These are phyloP conservation scores for Fonsecaea pugnacius DNA, from an alignment of 2,329 filamentous ascomycete genomes.

Conservation along the genomic window DNA sequence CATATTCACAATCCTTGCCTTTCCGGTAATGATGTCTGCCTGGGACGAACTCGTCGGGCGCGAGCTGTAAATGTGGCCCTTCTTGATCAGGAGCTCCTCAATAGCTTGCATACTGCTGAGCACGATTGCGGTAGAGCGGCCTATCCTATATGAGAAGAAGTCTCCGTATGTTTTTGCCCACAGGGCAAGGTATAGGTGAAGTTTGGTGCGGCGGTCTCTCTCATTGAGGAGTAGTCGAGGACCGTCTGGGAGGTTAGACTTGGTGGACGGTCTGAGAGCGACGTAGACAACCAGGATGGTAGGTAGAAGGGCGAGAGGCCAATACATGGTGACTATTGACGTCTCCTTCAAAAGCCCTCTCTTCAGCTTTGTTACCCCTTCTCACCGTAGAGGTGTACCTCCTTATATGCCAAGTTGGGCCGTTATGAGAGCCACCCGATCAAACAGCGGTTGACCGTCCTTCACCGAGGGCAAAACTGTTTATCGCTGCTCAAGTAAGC, in stretches of 20 bases:
- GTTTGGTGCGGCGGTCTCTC: background rate
- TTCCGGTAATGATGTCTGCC: slow-evolving; percentile 14
- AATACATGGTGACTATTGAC: slow-evolving; percentile 2
- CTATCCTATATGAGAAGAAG: slow-evolving; percentile 18
- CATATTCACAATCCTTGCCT: slow-evolving; percentile 18
- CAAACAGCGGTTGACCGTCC: background rate
- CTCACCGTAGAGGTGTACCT: background rate
- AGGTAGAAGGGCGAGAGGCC: slow-evolving; percentile 1
- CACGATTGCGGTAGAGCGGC: slow-evolving; percentile 7
- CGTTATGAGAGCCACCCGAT: background rate
- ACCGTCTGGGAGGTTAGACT: slow-evolving; percentile 10
- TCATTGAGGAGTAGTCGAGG: background rate
- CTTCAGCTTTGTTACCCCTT: background rate
- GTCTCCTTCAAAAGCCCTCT: background rate
- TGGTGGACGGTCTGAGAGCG: background rate
- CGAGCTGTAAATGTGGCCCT: slow-evolving; percentile 11
- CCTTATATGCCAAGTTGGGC: background rate
- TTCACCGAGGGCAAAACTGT: background rate
- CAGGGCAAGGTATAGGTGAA: slow-evolving; percentile 10
- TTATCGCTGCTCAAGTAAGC: background rate
- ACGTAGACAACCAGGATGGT: slow-evolving; percentile 3
- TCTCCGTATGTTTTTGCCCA: slow-evolving; percentile 17
- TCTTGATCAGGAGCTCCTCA: slow-evolving; percentile 13
- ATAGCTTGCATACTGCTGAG: slow-evolving; percentile 18
- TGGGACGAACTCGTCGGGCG: slow-evolving; percentile 11